These are phyloP conservation scores for Camelina neglecta DNA, from an alignment of 345 rosid genomes.

Conservation along the genomic window DNA sequence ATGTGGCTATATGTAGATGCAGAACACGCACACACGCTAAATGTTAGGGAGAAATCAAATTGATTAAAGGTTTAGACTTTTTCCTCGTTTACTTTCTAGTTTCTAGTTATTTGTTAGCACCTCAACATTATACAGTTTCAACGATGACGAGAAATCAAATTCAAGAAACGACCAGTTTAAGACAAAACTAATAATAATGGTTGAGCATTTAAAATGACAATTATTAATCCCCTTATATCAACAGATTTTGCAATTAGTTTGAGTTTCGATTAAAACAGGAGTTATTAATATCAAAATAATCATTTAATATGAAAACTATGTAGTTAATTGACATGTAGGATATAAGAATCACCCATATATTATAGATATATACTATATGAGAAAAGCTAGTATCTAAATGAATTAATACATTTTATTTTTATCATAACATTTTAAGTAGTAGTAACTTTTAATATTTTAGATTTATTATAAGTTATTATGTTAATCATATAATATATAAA, in stretches of 20 bases:
- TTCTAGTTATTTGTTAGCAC: constrained; percentile 9
- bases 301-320: neutral
- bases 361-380: neutral
- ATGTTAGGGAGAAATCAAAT: neutral
- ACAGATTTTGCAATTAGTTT: neutral
- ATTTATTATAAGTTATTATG: neutral
- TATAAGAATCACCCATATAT: neutral
- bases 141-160: constrained; percentile 17
- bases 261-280: neutral
- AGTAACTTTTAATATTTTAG: neutral
- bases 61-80: constrained; percentile 26
- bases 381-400: neutral
- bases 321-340: constrained; percentile 25
- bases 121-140: constrained; percentile 1
- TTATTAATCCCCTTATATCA: neutral
- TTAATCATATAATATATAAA: neutral
- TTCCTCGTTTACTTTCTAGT: constrained; percentile 27
- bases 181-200: neutral
- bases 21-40: constrained; percentile 8
- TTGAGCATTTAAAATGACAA: neutral
- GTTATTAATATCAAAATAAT: neutral
- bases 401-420: neutral
- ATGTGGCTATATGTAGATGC: constrained; percentile 17
- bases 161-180: constrained; percentile 12
- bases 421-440: neutral